Percentiles rank a stretch among this genome's conserved stretches.
Evolutionary conservation across 2,329 filamentous ascomycete genomes (phyloP).

Genomic region (Ophiocordyceps camponoti-leonardi): DNA sequence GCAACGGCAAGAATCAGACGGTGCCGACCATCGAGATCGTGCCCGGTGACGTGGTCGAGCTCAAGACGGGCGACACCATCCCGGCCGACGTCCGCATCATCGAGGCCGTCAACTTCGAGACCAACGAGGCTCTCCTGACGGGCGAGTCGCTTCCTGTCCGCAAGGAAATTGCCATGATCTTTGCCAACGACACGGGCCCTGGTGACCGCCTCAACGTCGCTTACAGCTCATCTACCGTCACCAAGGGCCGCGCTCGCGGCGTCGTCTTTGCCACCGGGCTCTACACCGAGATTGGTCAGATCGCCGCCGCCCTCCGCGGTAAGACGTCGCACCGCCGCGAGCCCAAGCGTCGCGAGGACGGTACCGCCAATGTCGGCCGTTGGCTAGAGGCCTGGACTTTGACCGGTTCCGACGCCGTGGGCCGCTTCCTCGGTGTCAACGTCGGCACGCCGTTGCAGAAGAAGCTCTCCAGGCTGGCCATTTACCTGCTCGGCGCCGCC

Average conservation of each 20-base stretch:
- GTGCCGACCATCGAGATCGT: slow-evolving; percentile 28
- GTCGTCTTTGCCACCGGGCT: slow-evolving; percentile 45
- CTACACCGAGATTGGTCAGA: slow-evolving; percentile 44
- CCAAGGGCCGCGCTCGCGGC: slow-evolving; percentile 40
- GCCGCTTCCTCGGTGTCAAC: slow-evolving; percentile 29
- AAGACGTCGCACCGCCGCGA: slow-evolving; percentile 17
- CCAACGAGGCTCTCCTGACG: slow-evolving; percentile 48
- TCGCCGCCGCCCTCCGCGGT: slow-evolving; percentile 29
- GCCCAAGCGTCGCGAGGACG: slow-evolving; percentile 26
- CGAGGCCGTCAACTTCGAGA: slow-evolving; percentile 48
- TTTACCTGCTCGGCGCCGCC: slow-evolving; percentile 46
- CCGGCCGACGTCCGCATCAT: slow-evolving; percentile 40
- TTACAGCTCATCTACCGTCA: slow-evolving; percentile 45
- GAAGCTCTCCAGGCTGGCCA: slow-evolving; percentile 52
- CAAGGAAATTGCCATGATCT: slow-evolving; percentile 29
- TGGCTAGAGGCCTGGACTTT: slow-evolving; percentile 19
- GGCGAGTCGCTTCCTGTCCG: slow-evolving; percentile 45
- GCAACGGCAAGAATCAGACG: slow-evolving; percentile 20
- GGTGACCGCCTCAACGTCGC: slow-evolving; percentile 46
- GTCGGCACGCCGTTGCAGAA: slow-evolving; percentile 52
- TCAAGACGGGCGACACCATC: slow-evolving; percentile 41
- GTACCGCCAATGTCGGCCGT: slow-evolving; percentile 12
- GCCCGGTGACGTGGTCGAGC: slow-evolving; percentile 36
- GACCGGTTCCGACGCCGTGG: slow-evolving; percentile 17
- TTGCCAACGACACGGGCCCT: slow-evolving; percentile 21